Base-by-base conservation (phyloP, 2,329 filamentous ascomycete genomes). In the Fusarium xyrophilum region DNA sequence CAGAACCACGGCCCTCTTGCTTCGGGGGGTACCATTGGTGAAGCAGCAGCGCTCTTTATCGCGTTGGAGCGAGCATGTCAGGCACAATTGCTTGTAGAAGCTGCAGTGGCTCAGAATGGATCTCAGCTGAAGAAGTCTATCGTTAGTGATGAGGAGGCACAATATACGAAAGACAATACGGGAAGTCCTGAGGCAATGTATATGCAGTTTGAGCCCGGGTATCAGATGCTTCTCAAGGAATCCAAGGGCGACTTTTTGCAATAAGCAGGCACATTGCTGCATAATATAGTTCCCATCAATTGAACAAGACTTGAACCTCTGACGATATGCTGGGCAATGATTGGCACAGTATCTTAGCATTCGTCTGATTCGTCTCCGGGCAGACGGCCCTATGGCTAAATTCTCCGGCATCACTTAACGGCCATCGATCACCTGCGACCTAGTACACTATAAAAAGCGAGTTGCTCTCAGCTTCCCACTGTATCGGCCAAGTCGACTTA, bases 1-100 rank as follows among this genome's bases (percentile, higher is more conserved):
- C 82, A 88, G 69, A 93, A 92, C 74, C 90, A 93, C 73, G 91
- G 90, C 0, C 78, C 93, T 7, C 75, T 93, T 42, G 91, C 89
- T 0, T 87, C 89, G 0, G 90, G 91, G 1, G 74, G 76, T 1
- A 93, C 90, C 0, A 88, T 93, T 5, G 90, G 91, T 65, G 90
- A 92, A 77, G 90, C 90, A 1, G 89, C 88, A 0, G 91, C 87
- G 67, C 79, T 92, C 56, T 92, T 91, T 74, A 87, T 86, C 6
- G 78, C 88, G 7, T 82, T 92, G 70, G 91, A 93, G 76, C 83
- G 88, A 40, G 86, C 85, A 13, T 93, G 91, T 69, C 83, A 88
- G 55, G 82, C 89, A 13, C 91, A 93, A 76, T 77, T 93, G 36
- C 79, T 86, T 57, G 86, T 87, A 17, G 90, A 93, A 76, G 87